These are phyloP conservation scores for Ogataea philodendri DNA, from an alignment of 805 yeast genomes.

Conservation along the genomic window DNA sequence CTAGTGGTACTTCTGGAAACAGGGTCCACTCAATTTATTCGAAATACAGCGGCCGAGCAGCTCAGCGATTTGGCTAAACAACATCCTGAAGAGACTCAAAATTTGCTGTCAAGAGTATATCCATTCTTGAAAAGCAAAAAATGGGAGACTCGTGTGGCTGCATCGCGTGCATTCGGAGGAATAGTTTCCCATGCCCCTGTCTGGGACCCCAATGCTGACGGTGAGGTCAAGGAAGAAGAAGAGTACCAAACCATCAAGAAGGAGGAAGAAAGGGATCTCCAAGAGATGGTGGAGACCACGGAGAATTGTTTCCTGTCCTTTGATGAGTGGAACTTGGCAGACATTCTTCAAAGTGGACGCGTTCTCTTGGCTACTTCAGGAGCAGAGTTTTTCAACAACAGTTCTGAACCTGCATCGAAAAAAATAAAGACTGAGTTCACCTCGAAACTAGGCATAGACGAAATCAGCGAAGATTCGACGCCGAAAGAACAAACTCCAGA, in stretches of 20 bases:
- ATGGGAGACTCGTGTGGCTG: constrained; percentile 96
- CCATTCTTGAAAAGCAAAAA: constrained; percentile 79
- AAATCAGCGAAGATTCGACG: constrained; percentile 23
- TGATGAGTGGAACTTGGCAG: constrained; percentile 49
- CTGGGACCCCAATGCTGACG: constrained; percentile 76
- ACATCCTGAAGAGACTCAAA: constrained; percentile 90
- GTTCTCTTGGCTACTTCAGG: constrained; percentile 67
- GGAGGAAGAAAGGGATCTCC: constrained; percentile 31
- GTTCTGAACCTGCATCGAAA: constrained; percentile 14
- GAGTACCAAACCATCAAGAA: constrained; percentile 6
- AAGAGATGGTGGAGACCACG: constrained; percentile 41
- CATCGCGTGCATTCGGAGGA: constrained; percentile 94
- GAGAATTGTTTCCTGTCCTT: constrained; percentile 47
- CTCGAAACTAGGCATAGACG: constrained; percentile 32
- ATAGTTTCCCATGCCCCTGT: constrained; percentile 71
- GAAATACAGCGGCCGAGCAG: constrained; percentile 97
- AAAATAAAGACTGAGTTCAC: constrained; percentile 31
- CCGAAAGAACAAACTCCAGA: constrained; percentile 9
- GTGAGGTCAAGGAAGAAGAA: constrained; percentile 17
- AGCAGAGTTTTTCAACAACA: constrained; percentile 29
- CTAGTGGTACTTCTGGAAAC: constrained; percentile 64
- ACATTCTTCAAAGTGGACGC: constrained; percentile 48
- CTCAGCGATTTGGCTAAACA: constrained; percentile 88
- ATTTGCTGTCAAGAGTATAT: constrained; percentile 80
- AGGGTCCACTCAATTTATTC: constrained; percentile 89